Base-by-base conservation (phyloP, 192 early-diverging fungal species). In the Podila horticola region DNA sequence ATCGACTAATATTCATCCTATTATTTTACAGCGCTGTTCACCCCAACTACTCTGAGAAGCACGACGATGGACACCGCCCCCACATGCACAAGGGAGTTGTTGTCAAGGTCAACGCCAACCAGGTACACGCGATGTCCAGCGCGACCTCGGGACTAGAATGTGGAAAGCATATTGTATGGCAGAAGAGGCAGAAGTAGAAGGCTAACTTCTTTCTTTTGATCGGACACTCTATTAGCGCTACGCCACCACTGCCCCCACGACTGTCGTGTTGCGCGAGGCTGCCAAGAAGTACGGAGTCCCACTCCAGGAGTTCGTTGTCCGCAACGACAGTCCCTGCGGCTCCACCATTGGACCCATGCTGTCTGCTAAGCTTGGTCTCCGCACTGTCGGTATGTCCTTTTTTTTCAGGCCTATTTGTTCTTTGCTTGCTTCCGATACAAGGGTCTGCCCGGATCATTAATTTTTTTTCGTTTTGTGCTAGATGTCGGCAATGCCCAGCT, bases 321-420 rank as follows among this genome's bases (percentile, higher is more conserved):
- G 97, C 71, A 98, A 97, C 75, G 98, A 99, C 74, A 93, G 90
- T 59, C 88, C 96, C 10, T 99, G 98, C 79, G 98, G 98, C 5
- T 94, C 93, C 24, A 99, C 97, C 20, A 99, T 99, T 81, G 98
- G 98, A 5, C 98, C 98, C 22, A 96, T 99, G 93, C 85, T 99
- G 28, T 93, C 91, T 76, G 92, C 96, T 7, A 94, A 97, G 71
- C 88, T 99, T 41, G 98, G 98, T 22, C 82, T 99, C 50, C 90
- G 97, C 74, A 99, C 98, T 34, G 87, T 99, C 75, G 94, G 93
- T 92, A 90, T 71, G 66, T 51, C 19, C 33, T 48, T 33, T n/a
- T 22, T 51, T 50, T 22, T 51, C 36, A 22, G n/a, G 31, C 12
- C 49, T 30, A 58, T 45, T 45, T 11, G 60, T 55, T 50, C 13